Percentiles rank a stretch among this genome's conserved stretches.
phyloP scores from a whole-genome alignment of 495 filamentous ascomycete species.

The Penicillium egyptiacum region DNA sequence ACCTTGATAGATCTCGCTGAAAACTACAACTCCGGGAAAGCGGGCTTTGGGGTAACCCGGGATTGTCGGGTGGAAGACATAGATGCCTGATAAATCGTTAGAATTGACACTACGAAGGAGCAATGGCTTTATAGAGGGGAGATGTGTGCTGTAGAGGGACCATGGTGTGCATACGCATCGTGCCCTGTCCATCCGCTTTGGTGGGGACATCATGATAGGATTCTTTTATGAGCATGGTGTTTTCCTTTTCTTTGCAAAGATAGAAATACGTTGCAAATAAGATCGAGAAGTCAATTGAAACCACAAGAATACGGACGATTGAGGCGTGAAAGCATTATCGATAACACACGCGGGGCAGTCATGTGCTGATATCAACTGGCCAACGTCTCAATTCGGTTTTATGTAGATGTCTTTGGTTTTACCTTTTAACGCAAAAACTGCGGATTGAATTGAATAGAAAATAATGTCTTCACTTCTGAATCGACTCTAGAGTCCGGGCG shows the following conservation, averaged over 20 bases:
- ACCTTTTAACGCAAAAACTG: not conserved
- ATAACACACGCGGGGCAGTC: conserved; percentile 15
- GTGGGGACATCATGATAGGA: conserved; percentile 66
- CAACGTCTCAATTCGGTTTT: not conserved
- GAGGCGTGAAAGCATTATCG: conserved; percentile 5
- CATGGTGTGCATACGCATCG: conserved; percentile 55
- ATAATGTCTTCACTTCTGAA: not conserved
- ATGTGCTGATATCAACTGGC: conserved; percentile 16
- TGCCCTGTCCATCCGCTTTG: conserved; percentile 57
- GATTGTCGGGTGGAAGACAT: conserved; percentile 83
- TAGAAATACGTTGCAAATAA: not conserved
- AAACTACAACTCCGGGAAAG: conserved; percentile 88
- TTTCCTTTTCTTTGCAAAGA: not conserved
- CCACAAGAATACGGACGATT: not conserved
- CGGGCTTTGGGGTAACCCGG: conserved; percentile 81
- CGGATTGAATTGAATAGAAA: not conserved
- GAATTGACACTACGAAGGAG: not conserved
- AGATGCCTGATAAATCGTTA: conserved; percentile 61
- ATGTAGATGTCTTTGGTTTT: not conserved
- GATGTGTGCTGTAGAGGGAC: not conserved
- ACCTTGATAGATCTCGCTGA: conserved; percentile 98
- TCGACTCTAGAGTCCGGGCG: not conserved
- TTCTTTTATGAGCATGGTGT: conserved; percentile 67
- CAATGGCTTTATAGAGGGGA: not conserved
- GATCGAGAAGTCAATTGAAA: conserved; percentile 1